Evolutionary conservation across 371 early-diverging fungal species (phyloP).

Genomic region (Globomyces sp.): DNA sequence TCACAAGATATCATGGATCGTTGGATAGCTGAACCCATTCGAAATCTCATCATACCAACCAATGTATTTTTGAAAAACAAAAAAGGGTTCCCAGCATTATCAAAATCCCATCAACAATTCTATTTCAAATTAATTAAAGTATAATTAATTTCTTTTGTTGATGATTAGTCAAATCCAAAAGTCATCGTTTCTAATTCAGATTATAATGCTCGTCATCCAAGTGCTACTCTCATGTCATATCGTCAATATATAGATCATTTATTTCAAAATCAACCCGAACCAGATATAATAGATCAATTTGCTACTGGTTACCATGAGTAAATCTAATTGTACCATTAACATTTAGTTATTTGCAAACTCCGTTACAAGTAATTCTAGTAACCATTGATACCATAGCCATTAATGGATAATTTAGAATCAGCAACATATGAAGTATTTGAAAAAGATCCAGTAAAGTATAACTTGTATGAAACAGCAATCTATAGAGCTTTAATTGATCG

Average conservation of each 20-base stretch:
- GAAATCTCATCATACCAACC: conserved; percentile 68
- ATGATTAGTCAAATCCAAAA: not conserved
- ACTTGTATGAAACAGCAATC: conserved; percentile 70
- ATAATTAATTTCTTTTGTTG: too few species aligned
- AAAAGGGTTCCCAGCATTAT: conserved; percentile 85
- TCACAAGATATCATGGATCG: conserved; percentile 42
- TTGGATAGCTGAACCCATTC: conserved; percentile 90
- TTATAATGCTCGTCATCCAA: too few species aligned
- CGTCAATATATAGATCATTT: conserved; percentile 70
- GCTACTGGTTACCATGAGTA: conserved; percentile 83
- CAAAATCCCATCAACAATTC: conserved; percentile 71
- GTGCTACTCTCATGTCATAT: conserved; percentile 23
- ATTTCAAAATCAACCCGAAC: conserved; percentile 60
- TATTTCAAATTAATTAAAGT: conserved; percentile 57
- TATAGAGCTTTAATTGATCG: conserved; percentile 19
- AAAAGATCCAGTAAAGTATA: conserved; percentile 88
- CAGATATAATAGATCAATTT: conserved; percentile 65
- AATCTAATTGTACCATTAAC: conserved; percentile 72
- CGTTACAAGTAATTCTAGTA: conserved; percentile 7
- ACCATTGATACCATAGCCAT: conserved; percentile 52
- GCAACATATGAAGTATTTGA: conserved; percentile 93
- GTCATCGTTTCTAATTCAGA: not conserved
- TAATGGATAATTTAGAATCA: conserved; percentile 91
- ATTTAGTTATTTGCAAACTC: not conserved
- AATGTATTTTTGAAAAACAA: conserved; percentile 70